These are phyloP conservation scores for Myxozyma sirexii DNA, from an alignment of 805 yeast genomes.

Conservation along the genomic window DNA sequence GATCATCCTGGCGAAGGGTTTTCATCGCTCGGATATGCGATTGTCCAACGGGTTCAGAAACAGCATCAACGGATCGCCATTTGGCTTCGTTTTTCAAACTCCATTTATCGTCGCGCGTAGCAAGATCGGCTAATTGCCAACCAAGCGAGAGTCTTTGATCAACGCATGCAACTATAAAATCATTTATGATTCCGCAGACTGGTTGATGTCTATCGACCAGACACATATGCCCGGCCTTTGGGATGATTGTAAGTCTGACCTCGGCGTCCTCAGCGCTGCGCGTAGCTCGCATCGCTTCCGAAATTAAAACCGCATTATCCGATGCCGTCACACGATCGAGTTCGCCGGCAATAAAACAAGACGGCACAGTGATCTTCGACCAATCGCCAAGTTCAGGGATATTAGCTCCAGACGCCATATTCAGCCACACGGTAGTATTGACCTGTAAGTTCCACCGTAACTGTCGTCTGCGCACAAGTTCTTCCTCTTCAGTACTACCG, in stretches of 20 bases:
- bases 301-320: slow-evolving; percentile 42
- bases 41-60: slow-evolving; percentile 46
- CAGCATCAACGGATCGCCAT: slow-evolving; percentile 61
- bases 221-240: slow-evolving; percentile 64
- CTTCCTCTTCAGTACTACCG: slow-evolving; percentile 27
- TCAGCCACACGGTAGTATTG: slow-evolving; percentile 55
- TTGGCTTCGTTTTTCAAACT: slow-evolving; percentile 73
- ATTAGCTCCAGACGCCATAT: slow-evolving; percentile 56
- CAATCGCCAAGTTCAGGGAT: slow-evolving; percentile 52
- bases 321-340: slow-evolving; percentile 61
- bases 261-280: slow-evolving; percentile 29
- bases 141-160: slow-evolving; percentile 64
- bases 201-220: slow-evolving; percentile 66
- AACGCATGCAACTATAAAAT: slow-evolving; percentile 54
- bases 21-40: slow-evolving; percentile 71
- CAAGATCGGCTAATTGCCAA: slow-evolving; percentile 64
- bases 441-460: slow-evolving; percentile 73
- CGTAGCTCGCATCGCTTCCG: slow-evolving; percentile 33
- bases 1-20: slow-evolving; percentile 68
- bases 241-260: slow-evolving; percentile 44
- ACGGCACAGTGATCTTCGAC: slow-evolving; percentile 45
- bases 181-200: slow-evolving; percentile 61
- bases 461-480: slow-evolving; percentile 55
- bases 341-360: slow-evolving; percentile 61
- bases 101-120: slow-evolving; percentile 68